Evolutionary conservation across 2,329 filamentous ascomycete genomes (phyloP), one percentile per base, ranked within the genome.

Genomic region (Lachnellula occidentalis): DNA sequence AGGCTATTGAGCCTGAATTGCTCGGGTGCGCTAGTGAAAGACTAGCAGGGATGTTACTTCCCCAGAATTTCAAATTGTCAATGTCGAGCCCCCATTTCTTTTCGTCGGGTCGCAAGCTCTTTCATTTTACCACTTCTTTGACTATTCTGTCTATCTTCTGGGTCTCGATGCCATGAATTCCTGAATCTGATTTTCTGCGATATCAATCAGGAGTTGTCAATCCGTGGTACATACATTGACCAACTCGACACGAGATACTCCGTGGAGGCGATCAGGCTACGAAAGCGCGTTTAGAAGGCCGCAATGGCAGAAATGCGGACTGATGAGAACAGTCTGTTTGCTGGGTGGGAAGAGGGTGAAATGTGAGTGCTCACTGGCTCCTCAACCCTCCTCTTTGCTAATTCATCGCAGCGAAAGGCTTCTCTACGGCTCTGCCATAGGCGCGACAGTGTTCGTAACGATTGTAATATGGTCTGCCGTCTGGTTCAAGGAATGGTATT

Each of bases 21-120:
- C 27, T 31, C 27, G 27, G 27, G 27, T 31, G 27, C 27, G 27
- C 27, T 58, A 21, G 31, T 39, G 15, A 34, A 42, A 14, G 55
- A 48, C 60, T 60, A 58, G 55, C 60, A 64, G 53, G 61, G 57
- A 37, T 60, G 24, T 49, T 37, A 51, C 52, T 60, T 59, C 60
- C 57, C 58, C 55, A 61, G 58, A 60, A 51, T 48, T 53, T 54
- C 48, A 50, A 61, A 58, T 55, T 58, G 48, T 54, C 50, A 48
- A 45, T 48, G 41, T 46, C 39, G 46, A 31, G 46, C 34, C 48
- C 15, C 39, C 21, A n/a, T 34, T 46, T 50, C 43, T 43, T 50
- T 31, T 50, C 36, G 17, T 50, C 14, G 9, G 21, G 21, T 27
- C 21, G 11, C 43, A 24, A 9, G 12, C n/a, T 45, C 43, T 45